Evolutionary conservation across 208 protist species (phyloP), one percentile per base, ranked within the genome.

Genomic region (Leishmania arabica): DNA sequence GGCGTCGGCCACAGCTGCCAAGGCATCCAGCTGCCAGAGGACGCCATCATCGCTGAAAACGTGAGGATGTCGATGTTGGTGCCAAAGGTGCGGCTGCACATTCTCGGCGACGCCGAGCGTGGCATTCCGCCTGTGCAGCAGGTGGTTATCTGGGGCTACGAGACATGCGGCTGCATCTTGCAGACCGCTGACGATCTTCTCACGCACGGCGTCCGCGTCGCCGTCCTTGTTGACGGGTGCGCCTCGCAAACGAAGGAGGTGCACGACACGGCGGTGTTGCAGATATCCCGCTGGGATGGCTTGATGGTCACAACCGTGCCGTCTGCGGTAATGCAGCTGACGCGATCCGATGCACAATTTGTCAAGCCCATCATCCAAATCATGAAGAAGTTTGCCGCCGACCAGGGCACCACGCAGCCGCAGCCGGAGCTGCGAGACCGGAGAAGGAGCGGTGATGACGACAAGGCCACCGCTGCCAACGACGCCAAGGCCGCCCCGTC

Each of bases 151-250:
- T 95, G 88, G 86, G 93, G 93, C 37, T 80, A 88, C 66, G 93
- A 97, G 79, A 92, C 91, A 47, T 88, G 95, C 54, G 91, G 92
- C 34, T 97, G 93, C 73, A 37, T 97, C 24, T 21, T 94, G 60
- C 87, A 93, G 68, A 95, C 91, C 15, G 86, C 86, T 34, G 87
- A 91, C 27, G 93, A 84, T 37, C 80, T 97, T 11, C 75, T 95
- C 31, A 65, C 84, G n/a, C 70, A 75, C n/a, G 88, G 88, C 5
- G 91, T 92, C 37, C 84, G 88, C 17, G 93, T 96, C 5, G 87
- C 86, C 37, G 78, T 96, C 24, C 79, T 86, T 53, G 81, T 84
- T 6, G 93, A 95, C 71, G 91, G 91, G 53, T 88, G 81, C 49
- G 85, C 78, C 0, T 78, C 86, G n/a, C 90, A 91, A 76, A 40